Conservation (phyloP, 2,329 filamentous ascomycete species). For the Elsinoe australis region DNA sequence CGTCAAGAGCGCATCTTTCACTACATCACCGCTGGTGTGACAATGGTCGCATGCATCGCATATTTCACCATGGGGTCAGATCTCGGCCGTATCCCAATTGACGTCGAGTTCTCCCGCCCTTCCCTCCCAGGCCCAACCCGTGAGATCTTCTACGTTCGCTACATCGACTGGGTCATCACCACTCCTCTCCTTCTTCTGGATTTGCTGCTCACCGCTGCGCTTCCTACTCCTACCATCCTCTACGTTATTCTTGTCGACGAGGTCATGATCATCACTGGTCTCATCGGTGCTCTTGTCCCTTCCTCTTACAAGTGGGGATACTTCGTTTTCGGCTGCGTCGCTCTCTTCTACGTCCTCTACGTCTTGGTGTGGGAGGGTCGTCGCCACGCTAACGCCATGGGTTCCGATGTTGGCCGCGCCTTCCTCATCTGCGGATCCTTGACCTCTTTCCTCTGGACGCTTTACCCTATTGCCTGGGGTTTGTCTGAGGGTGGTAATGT, state of each 20-base stretch:
- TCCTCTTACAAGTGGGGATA: constrained; percentile 63
- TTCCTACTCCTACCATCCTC: constrained; percentile 58
- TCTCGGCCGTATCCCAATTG: constrained; percentile 55
- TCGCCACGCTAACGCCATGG: constrained; percentile 48
- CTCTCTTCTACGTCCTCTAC: constrained; percentile 54
- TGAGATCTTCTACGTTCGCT: constrained; percentile 60
- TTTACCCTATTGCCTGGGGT: constrained; percentile 60
- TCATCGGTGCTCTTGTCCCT: constrained; percentile 56
- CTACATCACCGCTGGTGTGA: constrained; percentile 54
- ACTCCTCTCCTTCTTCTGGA: constrained; percentile 57
- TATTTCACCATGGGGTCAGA: constrained; percentile 63
- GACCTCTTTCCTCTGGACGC: constrained; percentile 55
- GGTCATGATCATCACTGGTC: constrained; percentile 60
- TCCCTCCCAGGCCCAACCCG: constrained; percentile 45
- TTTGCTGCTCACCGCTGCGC: constrained; percentile 55
- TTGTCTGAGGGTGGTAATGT: constrained; percentile 57
- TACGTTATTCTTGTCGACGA: constrained; percentile 55
- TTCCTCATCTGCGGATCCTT: constrained; percentile 52
- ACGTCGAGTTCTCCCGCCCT: constrained; percentile 50
- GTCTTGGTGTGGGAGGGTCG: constrained; percentile 51
- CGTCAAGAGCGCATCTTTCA: constrained; percentile 54
- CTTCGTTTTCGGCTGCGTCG: constrained; percentile 48
- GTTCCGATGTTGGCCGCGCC: constrained; percentile 44
- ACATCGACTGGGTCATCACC: constrained; percentile 59
- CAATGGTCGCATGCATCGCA: constrained; percentile 52